Conservation (phyloP, 139 green algal species). For the Chlorella sp. region DNA sequence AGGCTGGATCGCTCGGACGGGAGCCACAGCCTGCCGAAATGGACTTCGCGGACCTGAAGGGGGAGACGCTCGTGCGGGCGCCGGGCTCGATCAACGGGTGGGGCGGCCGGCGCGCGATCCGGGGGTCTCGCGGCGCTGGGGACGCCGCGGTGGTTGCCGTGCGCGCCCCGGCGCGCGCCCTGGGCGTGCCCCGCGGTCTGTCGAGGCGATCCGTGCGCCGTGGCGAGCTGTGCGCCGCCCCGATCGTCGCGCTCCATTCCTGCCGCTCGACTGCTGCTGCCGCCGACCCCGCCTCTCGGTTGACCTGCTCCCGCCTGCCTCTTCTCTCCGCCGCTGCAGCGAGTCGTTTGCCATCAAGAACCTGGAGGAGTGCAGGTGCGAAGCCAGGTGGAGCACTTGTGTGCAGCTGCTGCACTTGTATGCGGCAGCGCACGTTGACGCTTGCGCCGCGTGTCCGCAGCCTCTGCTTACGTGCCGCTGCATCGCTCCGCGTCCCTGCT, state of each 20-base stretch:
- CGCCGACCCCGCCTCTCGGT: not conserved
- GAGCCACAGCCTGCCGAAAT: not conserved
- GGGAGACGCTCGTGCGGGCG: constrained; percentile 55
- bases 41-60: constrained; percentile 46
- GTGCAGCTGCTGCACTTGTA: not conserved
- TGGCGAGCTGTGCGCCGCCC: too few relatives aligned
- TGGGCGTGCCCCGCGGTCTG: not conserved
- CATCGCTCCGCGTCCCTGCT: too few relatives aligned
- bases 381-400: not conserved
- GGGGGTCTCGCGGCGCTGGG: not conserved
- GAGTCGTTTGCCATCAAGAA: constrained; percentile 52
- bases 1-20: too few relatives aligned
- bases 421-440: not conserved
- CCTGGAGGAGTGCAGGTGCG: constrained; percentile 53
- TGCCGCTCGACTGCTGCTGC: not conserved
- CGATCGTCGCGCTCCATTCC: too few relatives aligned
- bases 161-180: too few relatives aligned
- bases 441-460: too few relatives aligned
- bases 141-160: not conserved
- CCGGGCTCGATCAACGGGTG: constrained; percentile 65
- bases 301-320: not conserved
- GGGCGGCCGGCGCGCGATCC: not conserved
- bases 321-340: constrained; percentile 34
- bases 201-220: not conserved
- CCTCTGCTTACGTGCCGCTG: too few relatives aligned